A percentile compares a stretch with the other conserved stretches of the same genome.
Evolutionary conservation across 2,329 filamentous ascomycete species (phyloP).

Genomic region (Curvularia verruculosa): DNA sequence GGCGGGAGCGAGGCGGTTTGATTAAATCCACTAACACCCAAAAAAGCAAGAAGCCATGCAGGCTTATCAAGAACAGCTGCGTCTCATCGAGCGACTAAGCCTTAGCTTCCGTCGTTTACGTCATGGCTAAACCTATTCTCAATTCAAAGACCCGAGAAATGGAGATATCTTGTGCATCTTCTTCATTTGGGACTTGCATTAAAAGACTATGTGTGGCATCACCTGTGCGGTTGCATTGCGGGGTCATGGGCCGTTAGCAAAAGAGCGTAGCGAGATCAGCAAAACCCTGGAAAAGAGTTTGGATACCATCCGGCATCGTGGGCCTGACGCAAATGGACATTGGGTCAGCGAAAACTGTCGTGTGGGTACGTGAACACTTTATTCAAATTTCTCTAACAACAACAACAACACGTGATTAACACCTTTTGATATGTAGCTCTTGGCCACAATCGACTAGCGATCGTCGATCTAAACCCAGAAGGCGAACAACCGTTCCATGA

Average conservation of each 20-base stretch:
- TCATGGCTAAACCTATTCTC: constrained; percentile 4
- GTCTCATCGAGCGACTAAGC: constrained; percentile 4
- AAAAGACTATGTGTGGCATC: constrained; percentile 22
- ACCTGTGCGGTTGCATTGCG: constrained; percentile 22
- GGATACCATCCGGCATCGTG: constrained; percentile 51
- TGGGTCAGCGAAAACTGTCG: constrained; percentile 55
- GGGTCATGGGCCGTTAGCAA: constrained; percentile 16
- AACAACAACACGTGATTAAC: constrained; percentile 17
- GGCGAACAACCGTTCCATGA: constrained; percentile 38
- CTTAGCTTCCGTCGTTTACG: constrained; percentile 1
- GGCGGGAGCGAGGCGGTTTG: background rate
- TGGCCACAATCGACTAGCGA: constrained; percentile 36
- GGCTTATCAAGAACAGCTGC: constrained; percentile 9
- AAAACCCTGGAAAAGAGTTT: constrained; percentile 22
- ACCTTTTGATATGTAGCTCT: constrained; percentile 21
- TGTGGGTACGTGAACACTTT: constrained; percentile 45
- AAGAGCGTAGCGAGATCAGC: constrained; percentile 10
- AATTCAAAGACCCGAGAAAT: background rate
- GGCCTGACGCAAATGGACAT: constrained; percentile 54
- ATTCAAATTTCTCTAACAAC: background rate
- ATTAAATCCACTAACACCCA: constrained; percentile 3
- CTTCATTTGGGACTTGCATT: background rate
- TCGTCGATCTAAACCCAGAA: constrained; percentile 31
- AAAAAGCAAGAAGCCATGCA: constrained; percentile 13
- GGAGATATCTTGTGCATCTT: background rate